A percentile compares a stretch with the other conserved stretches of the same genome.
phyloP scores from a whole-genome alignment of 805 yeast species.

The Alloascoidea africana region DNA sequence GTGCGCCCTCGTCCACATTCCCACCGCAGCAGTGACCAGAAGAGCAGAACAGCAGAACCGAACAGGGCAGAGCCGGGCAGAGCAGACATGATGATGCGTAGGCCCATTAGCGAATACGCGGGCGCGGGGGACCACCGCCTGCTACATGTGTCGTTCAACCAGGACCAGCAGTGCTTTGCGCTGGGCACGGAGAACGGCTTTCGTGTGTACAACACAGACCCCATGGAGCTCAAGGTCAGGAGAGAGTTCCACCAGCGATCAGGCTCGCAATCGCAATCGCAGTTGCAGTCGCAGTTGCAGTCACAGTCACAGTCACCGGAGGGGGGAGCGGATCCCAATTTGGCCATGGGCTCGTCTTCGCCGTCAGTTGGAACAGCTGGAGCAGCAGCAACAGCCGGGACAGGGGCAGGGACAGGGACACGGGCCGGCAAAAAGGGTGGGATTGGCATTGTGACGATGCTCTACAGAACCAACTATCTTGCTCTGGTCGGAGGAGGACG shows the following conservation, averaged over 20 bases:
- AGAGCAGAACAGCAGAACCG: background rate
- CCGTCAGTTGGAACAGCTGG: conserved; percentile 18
- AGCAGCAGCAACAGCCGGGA: background rate
- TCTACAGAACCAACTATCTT: conserved; percentile 79
- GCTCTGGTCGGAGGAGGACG: conserved; percentile 87
- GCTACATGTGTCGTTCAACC: conserved; percentile 61
- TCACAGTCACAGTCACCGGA: too few species aligned
- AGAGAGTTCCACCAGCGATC: too few species aligned
- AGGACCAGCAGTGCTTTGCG: conserved; percentile 84
- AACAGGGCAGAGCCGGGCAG: background rate
- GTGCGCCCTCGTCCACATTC: background rate
- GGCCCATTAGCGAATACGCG: background rate
- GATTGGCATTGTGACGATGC: conserved; percentile 65
- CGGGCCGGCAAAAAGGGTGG: conserved; percentile 27
- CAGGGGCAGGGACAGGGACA: background rate
- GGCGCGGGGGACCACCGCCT: conserved; percentile 16
- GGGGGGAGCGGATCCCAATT: too few species aligned
- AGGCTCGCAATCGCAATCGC: too few species aligned
- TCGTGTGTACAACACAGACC: conserved; percentile 74
- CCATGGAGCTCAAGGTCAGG: conserved; percentile 61
- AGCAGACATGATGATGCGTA: background rate
- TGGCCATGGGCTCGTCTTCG: too few species aligned
- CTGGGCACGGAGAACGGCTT: conserved; percentile 72
- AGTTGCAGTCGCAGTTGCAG: too few species aligned
- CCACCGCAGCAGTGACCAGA: background rate